Evolutionary conservation across 805 yeast species (phyloP), one percentile per base, ranked within the genome.

Genomic region (Wickerhamiella brachini): DNA sequence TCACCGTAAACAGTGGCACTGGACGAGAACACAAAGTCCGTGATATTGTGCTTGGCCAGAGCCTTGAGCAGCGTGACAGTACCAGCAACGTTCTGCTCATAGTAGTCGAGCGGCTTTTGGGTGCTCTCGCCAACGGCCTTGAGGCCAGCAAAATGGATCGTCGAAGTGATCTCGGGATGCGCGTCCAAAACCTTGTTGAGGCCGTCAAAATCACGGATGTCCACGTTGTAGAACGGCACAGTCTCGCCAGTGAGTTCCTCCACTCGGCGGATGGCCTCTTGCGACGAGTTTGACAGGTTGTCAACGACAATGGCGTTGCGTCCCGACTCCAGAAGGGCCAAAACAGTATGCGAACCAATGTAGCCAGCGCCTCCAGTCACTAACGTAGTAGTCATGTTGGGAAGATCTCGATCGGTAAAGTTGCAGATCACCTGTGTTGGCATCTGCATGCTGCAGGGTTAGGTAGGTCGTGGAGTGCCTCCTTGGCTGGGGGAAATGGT

Each of bases 281-380:
- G 73, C 41, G 80, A 74, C 2, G 93, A 80, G 60, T 82, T 85
- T 59, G 72, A 67, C 53, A 82, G 69, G 64, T 81, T 81, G 65
- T 85, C 95, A 21, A 81, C 78, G 44, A 85, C 75, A n/a, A 85
- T 80, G 31, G 83, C 86, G 26, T 80, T 74, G 59, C 79, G 75
- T 23, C 85, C 86, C 49, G 76, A 71, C 53, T 75, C 73, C 48
- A 80, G 63, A 49, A 81, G 71, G 58, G 78, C 83, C 47, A 79
- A 77, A 17, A 65, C 85, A 1, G 90, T 81, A 63, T 85, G 93
- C 9, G 90, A 81, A 23, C 93, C 94, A 60, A 85, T 83, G 67
- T 85, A 85, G 20, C 95, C 93, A 24, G 90, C 85, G 47, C 94
- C 94, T 45, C 94, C 94, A 21, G 93, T 83, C 26, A 85, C 89